Conservation (phyloP, 2,329 filamentous ascomycete species). For the Verticillium klebahnii region DNA sequence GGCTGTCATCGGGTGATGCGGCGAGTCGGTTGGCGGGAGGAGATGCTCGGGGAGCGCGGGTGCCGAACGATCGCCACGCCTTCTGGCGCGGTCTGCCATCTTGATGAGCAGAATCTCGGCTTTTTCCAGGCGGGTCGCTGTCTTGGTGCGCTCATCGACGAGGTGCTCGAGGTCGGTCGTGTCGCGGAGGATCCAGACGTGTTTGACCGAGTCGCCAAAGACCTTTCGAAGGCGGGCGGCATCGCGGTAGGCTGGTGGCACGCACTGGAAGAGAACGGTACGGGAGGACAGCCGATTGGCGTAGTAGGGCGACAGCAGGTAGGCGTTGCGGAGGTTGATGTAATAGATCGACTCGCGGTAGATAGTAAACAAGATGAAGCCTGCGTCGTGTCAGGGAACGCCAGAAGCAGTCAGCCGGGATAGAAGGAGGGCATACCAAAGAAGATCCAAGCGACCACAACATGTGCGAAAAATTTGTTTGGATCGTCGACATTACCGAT, state of each 20-base stretch:
- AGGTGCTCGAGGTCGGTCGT: slow-evolving; percentile 70
- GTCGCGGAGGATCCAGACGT: slow-evolving; percentile 79
- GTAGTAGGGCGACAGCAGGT: slow-evolving; percentile 80
- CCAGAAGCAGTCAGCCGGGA: background rate
- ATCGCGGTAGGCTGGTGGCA: slow-evolving; percentile 72
- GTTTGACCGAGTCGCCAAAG: slow-evolving; percentile 74
- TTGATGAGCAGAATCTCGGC: slow-evolving; percentile 81
- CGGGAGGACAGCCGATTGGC: slow-evolving; percentile 81
- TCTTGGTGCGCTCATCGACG: slow-evolving; percentile 70
- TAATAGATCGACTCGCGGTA: slow-evolving; percentile 89
- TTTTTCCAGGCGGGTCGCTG: slow-evolving; percentile 72
- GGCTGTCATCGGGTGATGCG: slow-evolving; percentile 21
- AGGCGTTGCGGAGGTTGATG: slow-evolving; percentile 90
- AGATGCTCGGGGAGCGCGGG: background rate
- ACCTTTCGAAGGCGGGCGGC: slow-evolving; percentile 68
- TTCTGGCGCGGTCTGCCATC: slow-evolving; percentile 59
- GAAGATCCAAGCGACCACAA: slow-evolving; percentile 76
- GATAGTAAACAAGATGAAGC: slow-evolving; percentile 85
- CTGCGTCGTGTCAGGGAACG: slow-evolving; percentile 14
- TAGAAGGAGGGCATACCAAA: slow-evolving; percentile 40
- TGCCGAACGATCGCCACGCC: slow-evolving; percentile 33
- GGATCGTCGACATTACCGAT: slow-evolving; percentile 50
- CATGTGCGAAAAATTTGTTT: slow-evolving; percentile 73
- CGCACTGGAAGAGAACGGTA: slow-evolving; percentile 88
- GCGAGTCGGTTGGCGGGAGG: slow-evolving; percentile 16